These are phyloP conservation scores for Cystobasidium tubakii DNA, from an alignment of 768 basidiomycete genomes.

Conservation along the genomic window DNA sequence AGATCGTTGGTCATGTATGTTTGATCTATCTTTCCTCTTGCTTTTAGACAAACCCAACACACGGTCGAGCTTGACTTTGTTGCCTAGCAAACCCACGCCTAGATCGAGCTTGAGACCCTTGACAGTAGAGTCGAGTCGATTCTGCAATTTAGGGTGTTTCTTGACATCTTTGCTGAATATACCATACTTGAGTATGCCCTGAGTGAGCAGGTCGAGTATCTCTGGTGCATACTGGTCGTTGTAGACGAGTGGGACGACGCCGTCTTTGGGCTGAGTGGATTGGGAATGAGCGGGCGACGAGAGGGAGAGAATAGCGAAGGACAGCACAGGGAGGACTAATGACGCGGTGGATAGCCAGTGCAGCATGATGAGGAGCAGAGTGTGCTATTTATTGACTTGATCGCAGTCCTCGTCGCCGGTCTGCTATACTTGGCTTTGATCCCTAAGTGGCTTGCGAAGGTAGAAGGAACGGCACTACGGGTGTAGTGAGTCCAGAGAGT, in stretches of 20 bases:
- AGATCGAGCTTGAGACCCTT: conserved; percentile 2
- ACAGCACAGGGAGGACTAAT: background rate
- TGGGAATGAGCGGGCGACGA: background rate
- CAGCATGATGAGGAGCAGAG: background rate
- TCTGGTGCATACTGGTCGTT: background rate
- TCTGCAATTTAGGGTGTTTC: background rate
- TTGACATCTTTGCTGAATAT: background rate
- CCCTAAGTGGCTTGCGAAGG: too few species aligned
- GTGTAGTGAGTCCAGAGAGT: too few species aligned
- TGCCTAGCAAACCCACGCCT: background rate
- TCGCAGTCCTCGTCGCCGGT: too few species aligned
- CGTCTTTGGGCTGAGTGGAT: background rate
- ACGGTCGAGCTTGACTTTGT: background rate
- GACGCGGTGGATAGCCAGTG: background rate
- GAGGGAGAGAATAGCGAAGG: background rate
- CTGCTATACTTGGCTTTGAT: too few species aligned
- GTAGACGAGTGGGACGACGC: conserved; percentile 14
- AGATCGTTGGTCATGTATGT: background rate
- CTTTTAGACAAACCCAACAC: background rate
- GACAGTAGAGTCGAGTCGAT: background rate
- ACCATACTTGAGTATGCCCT: conserved; percentile 26
- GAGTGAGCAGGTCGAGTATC: conserved; percentile 1
- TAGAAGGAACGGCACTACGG: too few species aligned
- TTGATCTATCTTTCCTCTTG: background rate
- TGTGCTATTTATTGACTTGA: too few species aligned